Evolutionary conservation across 2,329 filamentous ascomycete species (phyloP).

Genomic region (Neophaeococcomyces aloes): DNA sequence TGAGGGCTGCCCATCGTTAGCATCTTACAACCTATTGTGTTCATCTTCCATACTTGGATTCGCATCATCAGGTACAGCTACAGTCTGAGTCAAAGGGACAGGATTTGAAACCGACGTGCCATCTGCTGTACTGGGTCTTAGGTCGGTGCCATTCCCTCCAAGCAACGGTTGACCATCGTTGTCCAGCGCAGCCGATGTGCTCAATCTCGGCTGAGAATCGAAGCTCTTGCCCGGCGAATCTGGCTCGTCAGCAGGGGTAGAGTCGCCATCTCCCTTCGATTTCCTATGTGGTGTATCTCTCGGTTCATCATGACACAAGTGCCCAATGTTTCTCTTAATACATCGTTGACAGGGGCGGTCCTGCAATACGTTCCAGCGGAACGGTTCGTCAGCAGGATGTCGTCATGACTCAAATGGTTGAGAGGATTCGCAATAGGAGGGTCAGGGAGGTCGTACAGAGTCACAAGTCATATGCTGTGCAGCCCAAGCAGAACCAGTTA

Average conservation of each 20-base stretch:
- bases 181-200: constrained; percentile 50
- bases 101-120: constrained; percentile 16
- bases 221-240: constrained; percentile 33
- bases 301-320: constrained; percentile 95
- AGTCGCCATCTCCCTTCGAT: constrained; percentile 54
- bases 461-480: constrained; percentile 84
- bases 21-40: constrained; percentile 15
- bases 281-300: constrained; percentile 72
- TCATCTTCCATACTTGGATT: constrained; percentile 58
- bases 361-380: constrained; percentile 40
- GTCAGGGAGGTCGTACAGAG: constrained; percentile 46
- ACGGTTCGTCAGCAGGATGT: constrained; percentile 27
- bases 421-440: constrained; percentile 18
- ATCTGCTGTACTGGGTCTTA: constrained; percentile 38
- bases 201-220: constrained; percentile 36
- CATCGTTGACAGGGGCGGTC: constrained; percentile 94
- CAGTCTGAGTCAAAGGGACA: constrained; percentile 58
- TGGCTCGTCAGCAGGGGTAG: constrained; percentile 52
- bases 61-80: constrained; percentile 53
- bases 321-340: constrained; percentile 96
- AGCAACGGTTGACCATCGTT: constrained; percentile 38
- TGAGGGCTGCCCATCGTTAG: constrained; percentile 50
- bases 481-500: constrained; percentile 35
- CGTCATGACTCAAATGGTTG: constrained; percentile 15
- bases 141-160: constrained; percentile 31